phyloP scores from a whole-genome alignment of 805 yeast genomes.

The Candida vaughaniae region DNA sequence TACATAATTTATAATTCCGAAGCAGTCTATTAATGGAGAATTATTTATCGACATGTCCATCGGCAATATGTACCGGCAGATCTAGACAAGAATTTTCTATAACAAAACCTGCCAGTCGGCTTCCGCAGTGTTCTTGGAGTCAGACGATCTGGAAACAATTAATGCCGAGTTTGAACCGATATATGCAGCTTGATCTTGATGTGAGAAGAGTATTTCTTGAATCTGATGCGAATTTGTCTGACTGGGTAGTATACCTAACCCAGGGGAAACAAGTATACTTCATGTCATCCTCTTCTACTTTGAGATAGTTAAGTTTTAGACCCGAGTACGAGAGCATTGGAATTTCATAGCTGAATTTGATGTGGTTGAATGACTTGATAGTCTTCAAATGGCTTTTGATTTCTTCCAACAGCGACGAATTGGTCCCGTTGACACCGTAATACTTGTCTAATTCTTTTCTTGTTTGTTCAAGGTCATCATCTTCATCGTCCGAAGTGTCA shows the following conservation, averaged over 20 bases:
- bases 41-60: too few relatives aligned
- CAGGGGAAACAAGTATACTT: slow-evolving; percentile 74
- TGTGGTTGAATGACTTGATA: slow-evolving; percentile 19
- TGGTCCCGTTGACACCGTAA: slow-evolving; percentile 37
- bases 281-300: slow-evolving; percentile 61
- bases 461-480: slow-evolving; percentile 26
- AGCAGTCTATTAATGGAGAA: too few relatives aligned
- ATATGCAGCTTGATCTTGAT: slow-evolving; percentile 12
- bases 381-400: slow-evolving; percentile 14
- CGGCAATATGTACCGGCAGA: too few relatives aligned
- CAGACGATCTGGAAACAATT: slow-evolving; percentile 15
- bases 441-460: slow-evolving; percentile 30
- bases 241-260: slow-evolving; percentile 46
- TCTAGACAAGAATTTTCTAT: too few relatives aligned
- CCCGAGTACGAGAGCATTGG: slow-evolving; percentile 64
- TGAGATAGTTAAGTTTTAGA: slow-evolving; percentile 61
- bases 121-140: too few relatives aligned
- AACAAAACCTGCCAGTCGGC: too few relatives aligned
- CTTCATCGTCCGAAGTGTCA: slow-evolving; percentile 1
- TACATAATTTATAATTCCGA: too few relatives aligned
- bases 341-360: slow-evolving; percentile 29
- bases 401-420: slow-evolving; percentile 25
- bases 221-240: slow-evolving; percentile 1
- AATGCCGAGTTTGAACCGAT: slow-evolving; percentile 24
- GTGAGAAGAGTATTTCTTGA: neutral